phyloP scores from a whole-genome alignment of 2,329 filamentous ascomycete species.

The Amylocarpus encephaloides region DNA sequence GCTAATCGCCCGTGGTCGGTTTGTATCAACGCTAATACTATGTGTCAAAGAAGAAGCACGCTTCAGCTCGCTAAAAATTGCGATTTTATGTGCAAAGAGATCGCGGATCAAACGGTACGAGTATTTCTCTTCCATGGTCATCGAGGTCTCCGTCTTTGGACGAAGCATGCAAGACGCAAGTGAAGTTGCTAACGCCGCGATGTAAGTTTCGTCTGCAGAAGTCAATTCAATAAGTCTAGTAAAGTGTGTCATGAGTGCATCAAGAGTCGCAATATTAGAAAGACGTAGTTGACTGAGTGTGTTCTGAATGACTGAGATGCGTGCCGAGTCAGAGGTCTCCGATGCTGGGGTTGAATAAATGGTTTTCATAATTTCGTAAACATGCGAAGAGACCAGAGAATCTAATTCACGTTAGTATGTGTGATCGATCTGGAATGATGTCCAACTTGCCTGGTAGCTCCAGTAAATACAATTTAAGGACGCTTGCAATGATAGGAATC shows the following conservation, averaged over 20 bases:
- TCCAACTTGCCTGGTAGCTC: slow-evolving; percentile 75
- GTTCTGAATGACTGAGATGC: slow-evolving; percentile 87
- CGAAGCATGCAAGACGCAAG: slow-evolving; percentile 84
- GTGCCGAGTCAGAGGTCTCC: slow-evolving; percentile 69
- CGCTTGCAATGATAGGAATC: slow-evolving; percentile 85
- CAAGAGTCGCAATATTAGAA: slow-evolving; percentile 96
- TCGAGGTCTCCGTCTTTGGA: slow-evolving; percentile 76
- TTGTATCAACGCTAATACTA: slow-evolving; percentile 49
- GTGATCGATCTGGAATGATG: not conserved
- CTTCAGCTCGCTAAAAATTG: slow-evolving; percentile 94
- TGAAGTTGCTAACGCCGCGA: slow-evolving; percentile 63
- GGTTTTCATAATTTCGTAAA: slow-evolving; percentile 97
- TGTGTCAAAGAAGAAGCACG: slow-evolving; percentile 70
- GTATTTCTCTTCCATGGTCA: slow-evolving; percentile 95
- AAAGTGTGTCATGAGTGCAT: slow-evolving; percentile 97
- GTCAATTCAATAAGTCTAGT: slow-evolving; percentile 94
- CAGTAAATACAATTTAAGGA: slow-evolving; percentile 88
- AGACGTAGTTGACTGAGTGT: slow-evolving; percentile 91
- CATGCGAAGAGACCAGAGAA: slow-evolving; percentile 95
- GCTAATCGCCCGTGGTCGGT: slow-evolving; percentile 73
- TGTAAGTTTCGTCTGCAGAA: slow-evolving; percentile 84
- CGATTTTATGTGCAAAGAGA: slow-evolving; percentile 86
- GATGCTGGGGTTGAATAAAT: slow-evolving; percentile 82
- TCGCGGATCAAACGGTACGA: slow-evolving; percentile 86
- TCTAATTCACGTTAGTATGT: slow-evolving; percentile 46